These are phyloP conservation scores for Schoenoplectus tabernaemontani DNA, from an alignment of 202 grass and related monocot species.

Conservation along the genomic window DNA sequence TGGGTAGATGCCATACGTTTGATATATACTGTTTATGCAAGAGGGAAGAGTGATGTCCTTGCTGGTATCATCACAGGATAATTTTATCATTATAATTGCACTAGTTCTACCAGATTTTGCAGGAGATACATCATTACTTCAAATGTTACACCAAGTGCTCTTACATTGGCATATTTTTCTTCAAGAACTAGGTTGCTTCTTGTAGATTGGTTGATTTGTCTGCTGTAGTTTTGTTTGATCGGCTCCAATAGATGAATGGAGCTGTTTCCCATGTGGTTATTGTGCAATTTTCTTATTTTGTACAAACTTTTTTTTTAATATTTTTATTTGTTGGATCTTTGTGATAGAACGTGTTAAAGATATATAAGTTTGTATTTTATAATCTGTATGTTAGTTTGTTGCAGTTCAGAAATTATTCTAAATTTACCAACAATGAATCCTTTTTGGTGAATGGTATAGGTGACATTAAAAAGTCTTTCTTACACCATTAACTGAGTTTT, in stretches of 20 bases:
- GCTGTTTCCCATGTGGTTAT: background rate
- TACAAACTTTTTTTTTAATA: conserved; percentile 14
- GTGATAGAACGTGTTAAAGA: background rate
- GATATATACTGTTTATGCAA: conserved; percentile 91
- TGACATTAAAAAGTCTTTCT: background rate
- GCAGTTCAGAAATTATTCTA: background rate
- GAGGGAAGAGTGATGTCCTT: conserved; percentile 83
- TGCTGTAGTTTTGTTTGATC: conserved; percentile 20
- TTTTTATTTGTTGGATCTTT: conserved; percentile 19
- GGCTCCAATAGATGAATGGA: background rate
- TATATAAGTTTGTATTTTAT: background rate
- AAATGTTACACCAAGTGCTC: conserved; percentile 10
- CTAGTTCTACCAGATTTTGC: background rate
- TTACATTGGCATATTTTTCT: conserved; percentile 7
- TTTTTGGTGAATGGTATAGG: background rate
- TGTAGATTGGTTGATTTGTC: conserved; percentile 21
- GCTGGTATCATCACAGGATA: conserved; percentile 91
- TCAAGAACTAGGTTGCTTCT: conserved; percentile 14
- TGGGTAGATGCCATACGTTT: conserved; percentile 91
- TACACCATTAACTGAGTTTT: background rate
- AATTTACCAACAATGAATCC: background rate
- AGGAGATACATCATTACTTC: conserved; percentile 9
- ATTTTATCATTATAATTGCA: conserved; percentile 8
- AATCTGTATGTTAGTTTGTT: background rate
- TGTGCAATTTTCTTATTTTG: background rate